Percentiles rank a stretch among this genome's conserved stretches.
Evolutionary conservation across 2,329 filamentous ascomycete genomes (phyloP).

Genomic region (Thielaviopsis cerberus): DNA sequence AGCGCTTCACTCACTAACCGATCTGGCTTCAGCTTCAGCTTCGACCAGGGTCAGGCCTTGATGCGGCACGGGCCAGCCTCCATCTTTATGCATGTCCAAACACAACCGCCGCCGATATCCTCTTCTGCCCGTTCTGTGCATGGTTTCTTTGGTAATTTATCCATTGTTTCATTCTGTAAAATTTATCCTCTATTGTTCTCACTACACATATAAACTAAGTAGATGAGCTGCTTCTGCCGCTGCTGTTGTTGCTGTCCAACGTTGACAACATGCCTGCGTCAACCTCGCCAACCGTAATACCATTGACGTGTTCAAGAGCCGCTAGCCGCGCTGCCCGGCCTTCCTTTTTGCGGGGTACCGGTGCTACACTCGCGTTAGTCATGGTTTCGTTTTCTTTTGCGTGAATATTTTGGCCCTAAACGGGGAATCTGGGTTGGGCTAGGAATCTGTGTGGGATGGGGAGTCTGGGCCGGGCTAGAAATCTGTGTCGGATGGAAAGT

Average conservation of each 20-base stretch:
- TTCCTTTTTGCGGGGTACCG: slow-evolving; percentile 12
- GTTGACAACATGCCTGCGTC: slow-evolving; percentile 10
- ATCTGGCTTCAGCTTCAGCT: neutral
- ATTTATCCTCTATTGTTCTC: neutral
- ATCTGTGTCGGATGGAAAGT: no score
- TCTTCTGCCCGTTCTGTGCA: neutral
- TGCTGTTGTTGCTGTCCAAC: slow-evolving; percentile 4
- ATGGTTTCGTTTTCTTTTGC: neutral
- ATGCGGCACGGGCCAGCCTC: neutral
- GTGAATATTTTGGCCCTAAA: neutral
- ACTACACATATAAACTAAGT: neutral
- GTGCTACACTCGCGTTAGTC: slow-evolving; percentile 5
- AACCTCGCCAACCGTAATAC: slow-evolving; percentile 11
- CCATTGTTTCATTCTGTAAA: neutral
- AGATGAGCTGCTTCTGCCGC: neutral
- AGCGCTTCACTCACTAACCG: neutral
- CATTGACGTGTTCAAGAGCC: slow-evolving; percentile 12
- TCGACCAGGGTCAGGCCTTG: neutral
- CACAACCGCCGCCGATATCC: neutral
- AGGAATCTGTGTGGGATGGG: no score
- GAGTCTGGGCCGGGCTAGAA: no score
- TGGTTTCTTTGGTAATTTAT: no score
- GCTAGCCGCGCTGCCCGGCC: slow-evolving; percentile 12
- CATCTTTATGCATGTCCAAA: neutral
- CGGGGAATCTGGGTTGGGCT: neutral